Percentiles rank a stretch among this genome's conserved stretches.
Evolutionary conservation across 768 basidiomycete species (phyloP).

Genomic region (Xerocomus potaroensis): DNA sequence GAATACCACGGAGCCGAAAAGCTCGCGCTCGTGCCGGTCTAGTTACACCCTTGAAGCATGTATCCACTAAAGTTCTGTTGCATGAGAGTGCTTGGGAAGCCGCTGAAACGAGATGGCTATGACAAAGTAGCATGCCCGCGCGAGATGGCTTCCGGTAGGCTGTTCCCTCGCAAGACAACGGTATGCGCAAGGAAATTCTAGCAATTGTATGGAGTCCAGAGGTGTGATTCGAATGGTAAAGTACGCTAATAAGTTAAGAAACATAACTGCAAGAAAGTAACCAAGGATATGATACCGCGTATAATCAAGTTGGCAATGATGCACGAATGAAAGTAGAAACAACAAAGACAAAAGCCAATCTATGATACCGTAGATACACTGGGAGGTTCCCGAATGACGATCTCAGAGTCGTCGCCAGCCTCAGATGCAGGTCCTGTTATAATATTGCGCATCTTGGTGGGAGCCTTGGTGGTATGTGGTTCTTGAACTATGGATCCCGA

Average conservation of each 20-base stretch:
- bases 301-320: conserved; percentile 10
- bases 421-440: conserved; percentile 49
- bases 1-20: neutral
- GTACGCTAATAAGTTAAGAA: neutral
- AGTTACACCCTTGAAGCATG: neutral
- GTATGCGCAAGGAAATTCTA: too few species aligned
- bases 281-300: conserved; percentile 7
- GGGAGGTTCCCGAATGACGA: conserved; percentile 18
- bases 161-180: too few species aligned
- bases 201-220: too few species aligned
- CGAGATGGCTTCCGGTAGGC: too few species aligned
- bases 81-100: neutral
- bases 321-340: conserved; percentile 7
- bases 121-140: conserved; percentile 2
- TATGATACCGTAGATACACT: conserved; percentile 18
- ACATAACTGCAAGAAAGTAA: neutral
- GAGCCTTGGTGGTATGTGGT: conserved; percentile 41
- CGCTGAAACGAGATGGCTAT: neutral
- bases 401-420: conserved; percentile 46
- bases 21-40: neutral
- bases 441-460: conserved; percentile 67
- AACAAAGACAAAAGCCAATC: conserved; percentile 6
- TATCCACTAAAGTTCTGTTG: neutral
- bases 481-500: conserved; percentile 53
- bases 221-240: neutral